These are phyloP conservation scores for Trichoderma hamatum DNA, from an alignment of 2,329 filamentous ascomycete genomes.

Conservation along the genomic window DNA sequence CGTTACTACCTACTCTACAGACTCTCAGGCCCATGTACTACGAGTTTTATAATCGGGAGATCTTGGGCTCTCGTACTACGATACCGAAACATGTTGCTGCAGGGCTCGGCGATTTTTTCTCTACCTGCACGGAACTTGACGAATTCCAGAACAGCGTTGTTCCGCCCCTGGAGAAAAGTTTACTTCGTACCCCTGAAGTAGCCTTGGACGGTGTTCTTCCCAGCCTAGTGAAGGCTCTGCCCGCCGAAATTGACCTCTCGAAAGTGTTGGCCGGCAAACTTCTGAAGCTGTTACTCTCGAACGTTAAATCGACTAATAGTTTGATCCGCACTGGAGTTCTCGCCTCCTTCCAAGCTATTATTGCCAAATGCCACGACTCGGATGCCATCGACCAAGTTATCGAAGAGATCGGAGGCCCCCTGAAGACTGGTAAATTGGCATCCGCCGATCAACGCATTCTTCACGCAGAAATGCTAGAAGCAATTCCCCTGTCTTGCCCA, in stretches of 20 bases:
- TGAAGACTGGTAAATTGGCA: slow-evolving; percentile 83
- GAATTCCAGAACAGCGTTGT: slow-evolving; percentile 77
- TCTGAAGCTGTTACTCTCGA: slow-evolving; percentile 84
- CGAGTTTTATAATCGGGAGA: slow-evolving; percentile 81
- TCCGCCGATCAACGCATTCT: slow-evolving; percentile 82
- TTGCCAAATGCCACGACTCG: slow-evolving; percentile 61
- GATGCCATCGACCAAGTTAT: slow-evolving; percentile 66
- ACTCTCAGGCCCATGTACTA: slow-evolving; percentile 71
- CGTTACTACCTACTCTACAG: slow-evolving; percentile 64
- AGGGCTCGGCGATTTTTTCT: slow-evolving; percentile 81
- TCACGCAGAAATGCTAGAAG: slow-evolving; percentile 78
- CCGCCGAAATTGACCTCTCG: slow-evolving; percentile 74
- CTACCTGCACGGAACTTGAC: slow-evolving; percentile 69
- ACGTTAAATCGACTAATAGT: slow-evolving; percentile 86
- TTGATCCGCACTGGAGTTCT: slow-evolving; percentile 75
- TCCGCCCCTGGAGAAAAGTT: slow-evolving; percentile 82
- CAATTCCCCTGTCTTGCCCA: slow-evolving; percentile 61
- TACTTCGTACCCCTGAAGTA: slow-evolving; percentile 88
- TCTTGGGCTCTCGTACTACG: slow-evolving; percentile 75
- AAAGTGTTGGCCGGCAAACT: slow-evolving; percentile 71
- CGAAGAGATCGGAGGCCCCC: slow-evolving; percentile 75
- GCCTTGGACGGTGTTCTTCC: slow-evolving; percentile 78
- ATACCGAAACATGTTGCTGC: slow-evolving; percentile 72
- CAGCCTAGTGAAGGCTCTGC: slow-evolving; percentile 71
- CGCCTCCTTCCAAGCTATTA: slow-evolving; percentile 72